Conservation (phyloP, 2,329 filamentous ascomycete genomes). For the Cercospora zeina region DNA sequence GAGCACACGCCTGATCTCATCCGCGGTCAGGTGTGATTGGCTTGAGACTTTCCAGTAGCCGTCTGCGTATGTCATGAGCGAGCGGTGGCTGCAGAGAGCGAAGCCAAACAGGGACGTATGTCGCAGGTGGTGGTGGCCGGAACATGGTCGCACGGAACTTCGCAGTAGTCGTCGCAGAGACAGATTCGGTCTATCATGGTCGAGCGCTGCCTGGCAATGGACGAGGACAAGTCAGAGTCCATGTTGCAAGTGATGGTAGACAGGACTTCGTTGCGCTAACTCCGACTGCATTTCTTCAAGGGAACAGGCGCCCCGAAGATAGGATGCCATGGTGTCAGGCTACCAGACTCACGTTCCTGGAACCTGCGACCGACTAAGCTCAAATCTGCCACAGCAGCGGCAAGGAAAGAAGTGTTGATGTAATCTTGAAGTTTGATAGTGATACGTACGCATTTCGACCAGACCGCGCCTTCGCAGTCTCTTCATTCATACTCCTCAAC, state of each 20-base stretch:
- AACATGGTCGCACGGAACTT: no score
- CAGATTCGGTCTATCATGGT: neutral
- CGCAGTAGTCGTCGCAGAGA: neutral
- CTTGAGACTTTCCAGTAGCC: neutral
- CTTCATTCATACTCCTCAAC: conserved; percentile 15
- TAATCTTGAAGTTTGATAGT: neutral
- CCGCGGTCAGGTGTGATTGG: neutral
- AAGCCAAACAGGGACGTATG: no score
- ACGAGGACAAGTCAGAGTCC: no score
- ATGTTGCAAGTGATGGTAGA: neutral
- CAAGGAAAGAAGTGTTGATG: neutral
- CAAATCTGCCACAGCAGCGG: neutral
- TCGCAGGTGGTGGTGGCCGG: no score
- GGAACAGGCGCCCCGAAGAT: neutral
- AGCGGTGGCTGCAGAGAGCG: no score
- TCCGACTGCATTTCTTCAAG: neutral
- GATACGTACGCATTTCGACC: conserved; percentile 5
- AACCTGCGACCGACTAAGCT: neutral
- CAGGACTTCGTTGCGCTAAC: no score
- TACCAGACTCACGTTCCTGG: neutral
- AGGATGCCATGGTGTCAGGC: neutral
- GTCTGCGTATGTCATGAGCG: no score
- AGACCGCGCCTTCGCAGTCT: conserved; percentile 2
- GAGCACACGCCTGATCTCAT: neutral
- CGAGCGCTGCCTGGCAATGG: neutral